phyloP scores from a whole-genome alignment of 2,329 filamentous ascomycete species.

The Rutstroemia sydowiana region DNA sequence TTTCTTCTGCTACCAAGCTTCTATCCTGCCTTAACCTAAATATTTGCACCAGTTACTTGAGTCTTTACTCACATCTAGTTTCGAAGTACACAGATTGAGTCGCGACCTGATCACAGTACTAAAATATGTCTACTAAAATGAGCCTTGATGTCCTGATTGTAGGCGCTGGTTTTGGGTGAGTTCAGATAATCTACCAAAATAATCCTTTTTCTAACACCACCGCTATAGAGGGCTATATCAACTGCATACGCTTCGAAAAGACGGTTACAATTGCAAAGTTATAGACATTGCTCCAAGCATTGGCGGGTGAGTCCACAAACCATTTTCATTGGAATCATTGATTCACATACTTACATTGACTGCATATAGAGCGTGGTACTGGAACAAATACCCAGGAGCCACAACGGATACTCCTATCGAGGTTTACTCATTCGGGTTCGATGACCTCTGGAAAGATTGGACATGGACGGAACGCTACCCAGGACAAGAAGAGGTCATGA shows the following conservation, averaged over 20 bases:
- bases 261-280: background rate
- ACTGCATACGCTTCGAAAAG: background rate
- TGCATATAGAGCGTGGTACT: conserved; percentile 13
- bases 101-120: too few relatives aligned
- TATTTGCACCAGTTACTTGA: too few relatives aligned
- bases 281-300: background rate
- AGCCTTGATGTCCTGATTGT: background rate
- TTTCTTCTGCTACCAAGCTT: too few relatives aligned
- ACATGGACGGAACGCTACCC: conserved; percentile 38
- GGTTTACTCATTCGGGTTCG: conserved; percentile 31
- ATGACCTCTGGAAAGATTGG: conserved; percentile 37
- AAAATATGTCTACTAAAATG: background rate
- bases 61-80: too few relatives aligned
- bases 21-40: too few relatives aligned
- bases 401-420: conserved; percentile 27
- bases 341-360: background rate
- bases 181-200: background rate
- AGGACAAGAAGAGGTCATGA: conserved; percentile 33
- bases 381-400: conserved; percentile 40
- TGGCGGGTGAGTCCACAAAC: background rate
- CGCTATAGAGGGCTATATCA: background rate
- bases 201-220: background rate
- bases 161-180: background rate
- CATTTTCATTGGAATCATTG: background rate
- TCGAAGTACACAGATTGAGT: too few relatives aligned